Conservation (phyloP, 1,139 yeast species). For the Lodderomyces parapsilosis region DNA sequence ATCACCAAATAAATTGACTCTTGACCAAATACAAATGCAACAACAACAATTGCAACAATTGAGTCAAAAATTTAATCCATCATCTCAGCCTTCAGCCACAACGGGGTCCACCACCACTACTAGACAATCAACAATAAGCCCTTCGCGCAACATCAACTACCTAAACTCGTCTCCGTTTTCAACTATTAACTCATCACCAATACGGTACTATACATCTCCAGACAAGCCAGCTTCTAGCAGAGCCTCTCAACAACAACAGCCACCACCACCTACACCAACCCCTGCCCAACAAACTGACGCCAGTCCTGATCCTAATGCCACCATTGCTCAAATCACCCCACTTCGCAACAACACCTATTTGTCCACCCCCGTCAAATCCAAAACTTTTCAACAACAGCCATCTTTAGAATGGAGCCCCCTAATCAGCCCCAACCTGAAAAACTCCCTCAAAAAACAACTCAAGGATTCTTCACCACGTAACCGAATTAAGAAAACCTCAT, state of each 20-base stretch:
- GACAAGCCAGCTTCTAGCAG: conserved; percentile 19
- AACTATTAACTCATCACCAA: conserved; percentile 28
- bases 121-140: conserved; percentile 26
- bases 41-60: conserved; percentile 12
- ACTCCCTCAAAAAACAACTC: conserved; percentile 34
- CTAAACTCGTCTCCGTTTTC: conserved; percentile 31
- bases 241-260: conserved; percentile 7
- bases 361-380: conserved; percentile 23
- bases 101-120: conserved; percentile 13
- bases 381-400: conserved; percentile 4
- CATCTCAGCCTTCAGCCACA: conserved; percentile 29
- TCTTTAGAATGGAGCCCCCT: conserved; percentile 55
- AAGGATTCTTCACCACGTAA: conserved; percentile 43
- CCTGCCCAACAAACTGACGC: neutral
- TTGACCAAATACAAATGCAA: conserved; percentile 13
- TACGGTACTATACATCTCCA: conserved; percentile 27
- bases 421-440: conserved; percentile 44
- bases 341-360: conserved; percentile 16
- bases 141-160: neutral
- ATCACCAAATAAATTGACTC: conserved; percentile 4
- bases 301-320: conserved; percentile 37
- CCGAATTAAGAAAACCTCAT: conserved; percentile 59
- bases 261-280: neutral
- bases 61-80: conserved; percentile 13
- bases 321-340: conserved; percentile 44